Conservation (phyloP, 768 basidiomycete genomes). For the Rhodosporidiobolus sp. region DNA sequence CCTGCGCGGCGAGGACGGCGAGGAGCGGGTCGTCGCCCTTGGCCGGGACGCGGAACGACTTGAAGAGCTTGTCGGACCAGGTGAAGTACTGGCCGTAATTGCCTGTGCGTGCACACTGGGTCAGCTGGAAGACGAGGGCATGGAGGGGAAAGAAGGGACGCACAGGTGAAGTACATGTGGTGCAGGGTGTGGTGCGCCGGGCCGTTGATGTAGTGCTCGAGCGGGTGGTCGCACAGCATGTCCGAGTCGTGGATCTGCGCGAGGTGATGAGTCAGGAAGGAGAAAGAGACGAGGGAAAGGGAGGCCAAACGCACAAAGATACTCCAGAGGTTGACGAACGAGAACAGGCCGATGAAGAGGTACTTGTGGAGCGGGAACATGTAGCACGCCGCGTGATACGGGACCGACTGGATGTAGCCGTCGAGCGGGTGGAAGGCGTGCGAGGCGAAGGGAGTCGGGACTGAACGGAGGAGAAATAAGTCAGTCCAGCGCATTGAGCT, state of each 20-base stretch:
- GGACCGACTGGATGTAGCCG: constrained; percentile 88
- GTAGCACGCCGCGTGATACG: constrained; percentile 89
- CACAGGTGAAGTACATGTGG: constrained; percentile 93
- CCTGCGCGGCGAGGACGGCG: constrained; percentile 56
- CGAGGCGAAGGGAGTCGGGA: constrained; percentile 95
- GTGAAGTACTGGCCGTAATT: constrained; percentile 78
- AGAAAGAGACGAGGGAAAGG: neutral
- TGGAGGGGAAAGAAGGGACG: constrained; percentile 54
- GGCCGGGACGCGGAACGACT: constrained; percentile 85
- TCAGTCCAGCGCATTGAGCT: neutral
- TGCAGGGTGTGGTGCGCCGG: constrained; percentile 97
- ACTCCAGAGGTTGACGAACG: constrained; percentile 88
- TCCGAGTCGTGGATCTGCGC: constrained; percentile 93
- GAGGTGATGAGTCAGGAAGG: neutral
- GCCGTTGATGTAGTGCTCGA: constrained; percentile 92
- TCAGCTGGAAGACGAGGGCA: constrained; percentile 6
- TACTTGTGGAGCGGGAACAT: constrained; percentile 84
- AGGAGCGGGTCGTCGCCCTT: constrained; percentile 78
- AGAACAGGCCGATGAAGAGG: constrained; percentile 79
- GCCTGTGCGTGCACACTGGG: constrained; percentile 1
- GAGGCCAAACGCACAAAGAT: constrained; percentile 64
- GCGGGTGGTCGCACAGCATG: constrained; percentile 87
- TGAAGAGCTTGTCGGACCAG: constrained; percentile 78
- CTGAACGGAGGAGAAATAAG: constrained; percentile 51
- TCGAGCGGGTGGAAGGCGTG: constrained; percentile 97